A percentile compares a stretch with the other conserved stretches of the same genome.
Conservation (phyloP, 345 rosid species). For the Populus euphratica region DNA sequence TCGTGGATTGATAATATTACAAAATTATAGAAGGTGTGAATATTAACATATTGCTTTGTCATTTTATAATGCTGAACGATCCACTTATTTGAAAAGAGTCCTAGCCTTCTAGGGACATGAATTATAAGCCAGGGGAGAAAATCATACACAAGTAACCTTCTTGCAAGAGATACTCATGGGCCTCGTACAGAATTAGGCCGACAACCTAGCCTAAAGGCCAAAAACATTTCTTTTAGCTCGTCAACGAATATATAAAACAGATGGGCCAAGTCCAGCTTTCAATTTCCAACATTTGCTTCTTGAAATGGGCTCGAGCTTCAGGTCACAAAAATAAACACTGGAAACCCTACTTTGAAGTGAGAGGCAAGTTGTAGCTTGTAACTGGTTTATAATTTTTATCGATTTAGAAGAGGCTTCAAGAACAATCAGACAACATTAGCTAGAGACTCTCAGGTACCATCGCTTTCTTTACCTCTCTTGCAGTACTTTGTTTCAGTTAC, state of each 20-base stretch:
- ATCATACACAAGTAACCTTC: no score
- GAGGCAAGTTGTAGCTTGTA: background rate
- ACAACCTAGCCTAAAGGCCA: no score
- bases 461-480: background rate
- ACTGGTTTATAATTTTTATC: background rate
- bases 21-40: no score
- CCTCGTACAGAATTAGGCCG: background rate
- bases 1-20: no score
- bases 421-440: background rate
- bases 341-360: background rate
- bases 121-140: no score
- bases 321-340: background rate
- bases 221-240: background rate
- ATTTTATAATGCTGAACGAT: no score
- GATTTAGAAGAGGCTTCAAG: background rate
- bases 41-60: no score
- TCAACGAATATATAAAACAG: fast-evolving
- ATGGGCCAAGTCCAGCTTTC: background rate
- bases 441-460: background rate
- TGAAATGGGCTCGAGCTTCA: no score
- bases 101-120: no score
- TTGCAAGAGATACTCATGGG: background rate
- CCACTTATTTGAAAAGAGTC: no score
- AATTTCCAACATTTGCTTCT: background rate
- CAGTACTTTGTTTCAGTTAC: background rate